Evolutionary conservation across 2,329 filamentous ascomycete species (phyloP).

Genomic region (Aspergillus quadrilineatus): DNA sequence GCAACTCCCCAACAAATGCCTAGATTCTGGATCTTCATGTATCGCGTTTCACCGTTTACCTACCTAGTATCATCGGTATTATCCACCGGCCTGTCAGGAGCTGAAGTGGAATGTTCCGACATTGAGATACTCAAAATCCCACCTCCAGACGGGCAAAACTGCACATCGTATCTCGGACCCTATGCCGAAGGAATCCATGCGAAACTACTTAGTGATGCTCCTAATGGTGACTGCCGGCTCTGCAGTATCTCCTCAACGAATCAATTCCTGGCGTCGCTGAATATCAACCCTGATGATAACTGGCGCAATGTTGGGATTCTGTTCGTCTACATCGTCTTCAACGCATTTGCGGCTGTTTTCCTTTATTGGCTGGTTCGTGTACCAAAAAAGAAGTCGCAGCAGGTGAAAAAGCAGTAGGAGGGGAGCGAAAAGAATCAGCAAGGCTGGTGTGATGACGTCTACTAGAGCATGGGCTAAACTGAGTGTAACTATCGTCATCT

Average conservation of each 20-base stretch:
- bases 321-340: constrained; percentile 55
- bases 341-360: constrained; percentile 48
- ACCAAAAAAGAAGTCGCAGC: constrained; percentile 45
- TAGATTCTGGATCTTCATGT: constrained; percentile 78
- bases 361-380: constrained; percentile 58
- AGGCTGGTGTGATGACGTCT: not conserved
- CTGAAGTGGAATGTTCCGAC: constrained; percentile 32
- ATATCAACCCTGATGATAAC: constrained; percentile 43
- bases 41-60: constrained; percentile 65
- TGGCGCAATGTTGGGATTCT: constrained; percentile 59
- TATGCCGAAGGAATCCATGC: constrained; percentile 57
- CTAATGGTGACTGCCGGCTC: constrained; percentile 59
- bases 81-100: constrained; percentile 33
- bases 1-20: constrained; percentile 60
- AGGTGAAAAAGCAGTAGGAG: constrained; percentile 37
- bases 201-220: constrained; percentile 62
- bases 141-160: constrained; percentile 63
- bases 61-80: constrained; percentile 53
- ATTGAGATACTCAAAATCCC: constrained; percentile 35
- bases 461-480: not conserved
- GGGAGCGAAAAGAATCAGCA: too few species aligned
- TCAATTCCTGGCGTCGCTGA: constrained; percentile 53
- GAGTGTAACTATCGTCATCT: not conserved
- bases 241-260: constrained; percentile 40
- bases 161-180: constrained; percentile 58